These are phyloP conservation scores for Sclerotinia subarctica DNA, from an alignment of 2,329 filamentous ascomycete species.

Conservation along the genomic window DNA sequence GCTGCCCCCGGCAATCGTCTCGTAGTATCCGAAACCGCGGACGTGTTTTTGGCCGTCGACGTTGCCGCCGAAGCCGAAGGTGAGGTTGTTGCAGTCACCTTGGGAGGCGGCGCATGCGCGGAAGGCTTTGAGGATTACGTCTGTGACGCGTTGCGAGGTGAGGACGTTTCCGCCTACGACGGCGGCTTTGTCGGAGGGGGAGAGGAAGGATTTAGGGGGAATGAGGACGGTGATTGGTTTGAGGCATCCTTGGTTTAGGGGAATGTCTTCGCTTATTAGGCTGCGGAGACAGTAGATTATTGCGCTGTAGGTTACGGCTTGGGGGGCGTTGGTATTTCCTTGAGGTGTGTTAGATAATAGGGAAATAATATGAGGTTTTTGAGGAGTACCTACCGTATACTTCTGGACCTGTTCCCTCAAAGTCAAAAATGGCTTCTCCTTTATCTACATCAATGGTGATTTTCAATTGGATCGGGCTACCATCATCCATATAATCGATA, in stretches of 20 bases:
- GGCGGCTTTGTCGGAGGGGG: constrained; percentile 71
- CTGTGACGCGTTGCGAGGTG: constrained; percentile 76
- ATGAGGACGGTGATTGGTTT: constrained; percentile 72
- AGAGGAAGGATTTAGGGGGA: constrained; percentile 69
- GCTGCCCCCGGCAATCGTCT: constrained; percentile 76
- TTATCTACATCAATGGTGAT: constrained; percentile 71
- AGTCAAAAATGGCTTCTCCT: constrained; percentile 76
- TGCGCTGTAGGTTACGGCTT: constrained; percentile 77
- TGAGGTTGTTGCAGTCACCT: constrained; percentile 81
- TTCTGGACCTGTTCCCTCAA: constrained; percentile 74
- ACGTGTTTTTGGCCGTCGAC: constrained; percentile 53
- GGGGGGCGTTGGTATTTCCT: constrained; percentile 74
- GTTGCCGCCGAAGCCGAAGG: constrained; percentile 76
- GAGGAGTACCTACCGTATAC: constrained; percentile 56
- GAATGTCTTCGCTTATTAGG: constrained; percentile 77
- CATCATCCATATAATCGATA: constrained; percentile 84
- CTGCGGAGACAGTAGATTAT: constrained; percentile 85
- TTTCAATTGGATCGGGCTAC: constrained; percentile 70
- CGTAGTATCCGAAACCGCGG: constrained; percentile 83
- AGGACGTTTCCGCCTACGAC: constrained; percentile 83
- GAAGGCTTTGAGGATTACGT: constrained; percentile 80
- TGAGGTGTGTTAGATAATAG: constrained; percentile 11
- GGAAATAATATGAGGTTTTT: not conserved
- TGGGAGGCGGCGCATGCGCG: constrained; percentile 74
- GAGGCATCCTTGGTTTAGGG: constrained; percentile 81